Evolutionary conservation across 2,329 filamentous ascomycete species (phyloP).

Genomic region (Alternaria longipes): DNA sequence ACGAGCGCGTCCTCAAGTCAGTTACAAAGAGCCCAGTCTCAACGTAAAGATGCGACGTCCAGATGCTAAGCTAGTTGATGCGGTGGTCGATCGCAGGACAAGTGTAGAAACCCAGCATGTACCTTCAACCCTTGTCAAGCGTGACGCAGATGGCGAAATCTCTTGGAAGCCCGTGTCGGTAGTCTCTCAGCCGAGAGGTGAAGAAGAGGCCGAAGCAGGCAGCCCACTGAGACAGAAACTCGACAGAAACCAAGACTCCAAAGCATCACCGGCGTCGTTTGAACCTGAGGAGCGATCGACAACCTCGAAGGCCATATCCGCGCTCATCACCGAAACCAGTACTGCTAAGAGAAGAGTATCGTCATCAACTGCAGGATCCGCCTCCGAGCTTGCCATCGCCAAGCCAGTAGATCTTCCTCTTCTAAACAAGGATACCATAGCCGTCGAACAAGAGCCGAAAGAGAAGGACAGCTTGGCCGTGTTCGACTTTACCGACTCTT

Average conservation of each 20-base stretch:
- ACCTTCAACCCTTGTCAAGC: conserved; percentile 39
- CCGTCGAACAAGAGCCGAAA: conserved; percentile 24
- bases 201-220: conserved; percentile 42
- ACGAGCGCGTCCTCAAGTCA: conserved; percentile 57
- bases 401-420: conserved; percentile 10
- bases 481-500: conserved; percentile 51
- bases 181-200: conserved; percentile 24
- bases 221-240: conserved; percentile 52
- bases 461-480: conserved; percentile 46
- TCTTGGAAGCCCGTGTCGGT: conserved; percentile 41
- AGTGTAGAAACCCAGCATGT: conserved; percentile 38
- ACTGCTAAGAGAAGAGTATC: conserved; percentile 35
- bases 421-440: conserved; percentile 10
- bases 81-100: conserved; percentile 46
- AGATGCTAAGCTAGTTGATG: conserved; percentile 57
- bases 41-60: conserved; percentile 61
- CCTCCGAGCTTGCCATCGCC: conserved; percentile 9
- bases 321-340: conserved; percentile 44
- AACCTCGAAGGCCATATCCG: conserved; percentile 46
- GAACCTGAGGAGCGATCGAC: conserved; percentile 37
- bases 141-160: conserved; percentile 35
- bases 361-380: conserved; percentile 4
- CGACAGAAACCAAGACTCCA: conserved; percentile 33
- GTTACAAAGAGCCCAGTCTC: conserved; percentile 60
- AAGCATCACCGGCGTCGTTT: conserved; percentile 20